Evolutionary conservation across 305 asterid genomes (phyloP).

Genomic region (Rubia tinctorum): DNA sequence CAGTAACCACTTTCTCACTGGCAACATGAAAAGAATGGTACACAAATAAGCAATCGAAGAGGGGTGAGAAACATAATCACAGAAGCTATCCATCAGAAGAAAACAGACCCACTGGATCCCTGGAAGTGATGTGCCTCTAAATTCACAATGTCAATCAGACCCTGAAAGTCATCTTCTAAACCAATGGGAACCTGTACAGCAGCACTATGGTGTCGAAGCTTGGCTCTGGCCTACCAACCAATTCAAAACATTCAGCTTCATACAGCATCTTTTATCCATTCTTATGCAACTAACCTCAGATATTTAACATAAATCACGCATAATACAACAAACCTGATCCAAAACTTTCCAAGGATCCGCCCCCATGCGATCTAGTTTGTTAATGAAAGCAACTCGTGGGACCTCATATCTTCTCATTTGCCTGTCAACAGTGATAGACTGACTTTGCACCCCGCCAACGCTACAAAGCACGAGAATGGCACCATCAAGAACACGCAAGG

Average conservation of each 20-base stretch:
- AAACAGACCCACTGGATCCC: slow-evolving; percentile 89
- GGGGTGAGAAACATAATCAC: slow-evolving; percentile 15
- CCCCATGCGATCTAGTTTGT: slow-evolving; percentile 97
- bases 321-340: slow-evolving; percentile 60
- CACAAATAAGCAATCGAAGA: slow-evolving; percentile 8
- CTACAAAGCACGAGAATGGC: slow-evolving; percentile 94
- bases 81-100: slow-evolving; percentile 16
- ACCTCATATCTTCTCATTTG: slow-evolving; percentile 99
- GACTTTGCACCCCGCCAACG: slow-evolving; percentile 99
- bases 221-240: slow-evolving; percentile 69
- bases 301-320: not conserved
- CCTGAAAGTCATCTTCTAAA: slow-evolving; percentile 95
- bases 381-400: slow-evolving; percentile 91
- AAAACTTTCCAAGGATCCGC: slow-evolving; percentile 99
- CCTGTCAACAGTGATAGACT: slow-evolving; percentile 95
- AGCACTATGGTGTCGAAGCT: slow-evolving; percentile 98
- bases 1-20: slow-evolving; percentile 74
- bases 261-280: not conserved
- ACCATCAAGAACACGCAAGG: slow-evolving; percentile 97
- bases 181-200: slow-evolving; percentile 98
- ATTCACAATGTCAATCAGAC: slow-evolving; percentile 86
- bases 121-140: slow-evolving; percentile 80
- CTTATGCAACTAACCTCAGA: not conserved
- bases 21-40: slow-evolving; percentile 12
- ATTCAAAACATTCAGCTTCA: slow-evolving; percentile 18